Conservation (phyloP, 345 rosid genomes). For the Erucastrum elatum region DNA sequence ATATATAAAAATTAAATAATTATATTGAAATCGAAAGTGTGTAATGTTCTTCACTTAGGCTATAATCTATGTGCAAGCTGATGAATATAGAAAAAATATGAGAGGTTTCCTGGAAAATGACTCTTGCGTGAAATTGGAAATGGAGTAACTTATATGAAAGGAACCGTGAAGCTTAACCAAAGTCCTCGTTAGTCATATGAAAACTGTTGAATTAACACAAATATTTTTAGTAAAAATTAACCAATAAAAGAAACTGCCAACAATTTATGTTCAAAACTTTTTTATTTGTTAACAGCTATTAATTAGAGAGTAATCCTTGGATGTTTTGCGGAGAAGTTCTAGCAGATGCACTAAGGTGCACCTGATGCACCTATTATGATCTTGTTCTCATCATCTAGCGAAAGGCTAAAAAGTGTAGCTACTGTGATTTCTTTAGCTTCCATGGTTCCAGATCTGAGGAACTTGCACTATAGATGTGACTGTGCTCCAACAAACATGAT, state of each 20-base stretch:
- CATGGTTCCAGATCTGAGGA: slow-evolving; percentile 74
- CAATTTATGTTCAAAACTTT: slow-evolving; percentile 10
- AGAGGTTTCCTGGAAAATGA: slow-evolving; percentile 33
- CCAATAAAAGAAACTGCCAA: neutral
- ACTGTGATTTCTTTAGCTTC: slow-evolving; percentile 94
- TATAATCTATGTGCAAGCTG: neutral
- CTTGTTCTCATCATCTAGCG: slow-evolving; percentile 87
- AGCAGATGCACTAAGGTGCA: slow-evolving; percentile 74
- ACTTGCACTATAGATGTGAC: slow-evolving; percentile 84
- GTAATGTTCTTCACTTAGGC: slow-evolving; percentile 29
- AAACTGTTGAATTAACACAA: slow-evolving; percentile 7
- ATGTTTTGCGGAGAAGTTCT: slow-evolving; percentile 61
- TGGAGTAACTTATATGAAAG: slow-evolving; percentile 4
- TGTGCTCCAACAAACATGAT: slow-evolving; percentile 86
- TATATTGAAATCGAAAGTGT: neutral
- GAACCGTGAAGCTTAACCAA: neutral
- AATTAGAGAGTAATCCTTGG: slow-evolving; percentile 37
- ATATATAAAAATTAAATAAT: neutral
- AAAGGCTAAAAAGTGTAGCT: slow-evolving; percentile 89
- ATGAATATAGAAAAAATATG: neutral
- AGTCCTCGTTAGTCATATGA: neutral
- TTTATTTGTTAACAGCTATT: slow-evolving; percentile 10
- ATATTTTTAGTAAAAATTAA: neutral
- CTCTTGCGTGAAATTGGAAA: slow-evolving; percentile 23
- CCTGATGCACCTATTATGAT: slow-evolving; percentile 86